Percentiles rank a stretch among this genome's conserved stretches.
Evolutionary conservation across 345 rosid genomes (phyloP).

Genomic region (Aquilaria malaccensis): DNA sequence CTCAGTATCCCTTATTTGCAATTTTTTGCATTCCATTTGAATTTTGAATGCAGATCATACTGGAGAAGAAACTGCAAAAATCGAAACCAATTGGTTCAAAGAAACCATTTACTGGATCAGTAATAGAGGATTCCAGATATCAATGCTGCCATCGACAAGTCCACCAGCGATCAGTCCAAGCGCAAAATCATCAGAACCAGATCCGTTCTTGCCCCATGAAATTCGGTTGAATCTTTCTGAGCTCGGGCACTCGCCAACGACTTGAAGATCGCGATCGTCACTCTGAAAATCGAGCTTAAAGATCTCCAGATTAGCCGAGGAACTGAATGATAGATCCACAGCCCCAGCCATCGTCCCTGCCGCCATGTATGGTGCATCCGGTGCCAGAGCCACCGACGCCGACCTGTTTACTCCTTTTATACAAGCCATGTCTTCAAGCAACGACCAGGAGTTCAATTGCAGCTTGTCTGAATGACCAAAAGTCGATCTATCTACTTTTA

Average conservation of each 20-base stretch:
- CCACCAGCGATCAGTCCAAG: slow-evolving; percentile 97
- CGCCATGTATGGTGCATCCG: slow-evolving; percentile 95
- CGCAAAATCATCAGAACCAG: slow-evolving; percentile 64
- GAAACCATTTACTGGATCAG: slow-evolving; percentile 53
- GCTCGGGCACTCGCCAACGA: slow-evolving; percentile 72
- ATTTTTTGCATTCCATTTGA: too few species aligned
- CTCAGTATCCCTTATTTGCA: too few species aligned
- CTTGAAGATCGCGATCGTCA: slow-evolving; percentile 72
- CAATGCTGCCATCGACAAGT: slow-evolving; percentile 84
- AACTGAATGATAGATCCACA: slow-evolving; percentile 92
- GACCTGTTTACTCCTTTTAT: slow-evolving; percentile 86
- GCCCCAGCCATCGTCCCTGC: slow-evolving; percentile 99
- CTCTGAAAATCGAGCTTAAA: slow-evolving; percentile 95
- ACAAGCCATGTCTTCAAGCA: slow-evolving; percentile 52
- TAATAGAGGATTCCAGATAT: slow-evolving; percentile 76
- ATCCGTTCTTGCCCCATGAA: slow-evolving; percentile 90
- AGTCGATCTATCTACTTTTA: background rate
- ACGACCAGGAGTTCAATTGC: background rate
- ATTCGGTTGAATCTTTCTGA: slow-evolving; percentile 94
- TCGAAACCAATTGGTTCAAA: background rate
- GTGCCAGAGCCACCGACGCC: slow-evolving; percentile 93
- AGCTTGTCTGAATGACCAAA: slow-evolving; percentile 6
- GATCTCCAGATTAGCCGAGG: slow-evolving; percentile 91
- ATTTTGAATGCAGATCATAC: too few species aligned
- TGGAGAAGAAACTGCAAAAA: too few species aligned